A percentile compares a stretch with the other conserved stretches of the same genome.
phyloP scores from a whole-genome alignment of 495 filamentous ascomycete species.

The Neurospora sp. region DNA sequence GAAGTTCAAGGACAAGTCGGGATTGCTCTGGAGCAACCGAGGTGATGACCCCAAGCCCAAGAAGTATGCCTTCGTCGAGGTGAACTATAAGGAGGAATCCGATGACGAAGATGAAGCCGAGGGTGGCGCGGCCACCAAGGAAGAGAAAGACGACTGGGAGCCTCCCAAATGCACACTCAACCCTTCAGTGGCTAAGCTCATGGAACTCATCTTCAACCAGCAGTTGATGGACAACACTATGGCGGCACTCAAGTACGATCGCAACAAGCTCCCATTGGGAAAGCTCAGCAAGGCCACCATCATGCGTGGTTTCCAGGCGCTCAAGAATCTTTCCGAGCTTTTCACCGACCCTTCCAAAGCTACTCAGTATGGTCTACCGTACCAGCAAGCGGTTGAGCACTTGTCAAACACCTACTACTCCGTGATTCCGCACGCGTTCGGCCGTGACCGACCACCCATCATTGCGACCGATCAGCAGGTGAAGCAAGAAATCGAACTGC shows the following conservation, averaged over 20 bases:
- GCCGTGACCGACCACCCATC: constrained; percentile 58
- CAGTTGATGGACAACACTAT: constrained; percentile 55
- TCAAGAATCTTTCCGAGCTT: constrained; percentile 64
- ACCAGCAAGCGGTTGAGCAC: constrained; percentile 36
- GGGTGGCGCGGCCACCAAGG: constrained; percentile 15
- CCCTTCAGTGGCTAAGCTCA: constrained; percentile 50
- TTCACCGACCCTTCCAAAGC: constrained; percentile 41
- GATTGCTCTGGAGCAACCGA: constrained; percentile 56
- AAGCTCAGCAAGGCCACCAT: constrained; percentile 74
- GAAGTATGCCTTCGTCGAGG: constrained; percentile 74
- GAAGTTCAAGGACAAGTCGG: constrained; percentile 74
- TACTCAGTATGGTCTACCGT: constrained; percentile 1
- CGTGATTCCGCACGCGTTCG: constrained; percentile 73
- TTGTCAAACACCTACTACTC: constrained; percentile 71
- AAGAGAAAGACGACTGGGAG: constrained; percentile 26
- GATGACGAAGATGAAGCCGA: constrained; percentile 51
- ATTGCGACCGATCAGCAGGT: constrained; percentile 45
- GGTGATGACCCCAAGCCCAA: constrained; percentile 44
- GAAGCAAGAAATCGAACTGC: constrained; percentile 63
- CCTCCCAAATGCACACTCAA: constrained; percentile 44
- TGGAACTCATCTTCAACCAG: constrained; percentile 76
- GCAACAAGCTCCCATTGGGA: constrained; percentile 67
- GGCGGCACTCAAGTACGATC: constrained; percentile 63
- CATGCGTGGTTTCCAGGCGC: constrained; percentile 53
- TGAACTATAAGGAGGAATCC: constrained; percentile 50